Base-by-base conservation (phyloP, 2,329 filamentous ascomycete genomes). In the Aspergillus bombycis region DNA sequence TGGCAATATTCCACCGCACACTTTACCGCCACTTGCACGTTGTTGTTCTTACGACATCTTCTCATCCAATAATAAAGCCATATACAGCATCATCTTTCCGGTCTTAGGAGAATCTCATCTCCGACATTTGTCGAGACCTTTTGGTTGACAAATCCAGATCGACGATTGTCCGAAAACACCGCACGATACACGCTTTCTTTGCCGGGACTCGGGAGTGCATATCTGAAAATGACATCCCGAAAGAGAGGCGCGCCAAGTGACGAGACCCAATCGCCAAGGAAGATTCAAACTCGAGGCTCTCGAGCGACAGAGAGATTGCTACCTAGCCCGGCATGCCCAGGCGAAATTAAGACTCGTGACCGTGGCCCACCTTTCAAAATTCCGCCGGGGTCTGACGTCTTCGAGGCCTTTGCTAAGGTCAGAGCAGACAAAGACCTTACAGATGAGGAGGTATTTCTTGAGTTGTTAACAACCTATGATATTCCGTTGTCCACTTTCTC, bases 381-480 rank as follows among this genome's bases (percentile, higher is more conserved):
- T 32, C 50, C 50, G 26, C 26, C 50, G 32, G 50, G 50, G 26
- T 53, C 26, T 53, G 50, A 53, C n/a, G 10, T 36, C 32, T 53
- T 53, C 32, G 50, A 53, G 50, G 50, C 50, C 26, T 34, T 53
- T 53, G 50, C 50, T 36, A 53, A 53, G 50, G 12, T 53, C 26
- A 53, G 50, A 53, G 32, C 50, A 12, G 26, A 53, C 50, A 53
- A 53, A 21, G 11, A 32, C 11, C 50, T 53, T 16, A 53, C 26
- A 30, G 50, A 53, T 53, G 50, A 53, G 32, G 50, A 53, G 7
- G 26, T 26, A 7, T 53, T 53, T 52, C 48, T 52, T 36, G 26
- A 53, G 32, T 21, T 55, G 32, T 9, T 55, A 10, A 6, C 23
- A 21, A 36, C 28, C 36, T 55, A 55, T n/a, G 52, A 55, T 55